phyloP scores from a whole-genome alignment of 2,329 filamentous ascomycete species.

The Exophiala aquamarina region DNA sequence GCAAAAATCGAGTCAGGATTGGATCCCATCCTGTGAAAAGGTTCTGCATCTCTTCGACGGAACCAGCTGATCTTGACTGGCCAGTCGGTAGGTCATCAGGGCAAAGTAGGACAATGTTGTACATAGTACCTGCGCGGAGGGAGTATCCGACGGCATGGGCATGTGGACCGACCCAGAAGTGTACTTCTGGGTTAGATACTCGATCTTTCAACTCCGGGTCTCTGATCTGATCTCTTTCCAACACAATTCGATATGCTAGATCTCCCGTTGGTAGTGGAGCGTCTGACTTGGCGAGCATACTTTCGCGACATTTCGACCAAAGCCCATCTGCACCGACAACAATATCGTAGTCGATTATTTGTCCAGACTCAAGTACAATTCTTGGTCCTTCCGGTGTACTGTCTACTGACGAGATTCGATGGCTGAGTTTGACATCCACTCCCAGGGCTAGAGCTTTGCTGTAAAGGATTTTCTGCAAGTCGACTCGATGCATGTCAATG shows the following conservation, averaged over 20 bases:
- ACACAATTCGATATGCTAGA: constrained; percentile 55
- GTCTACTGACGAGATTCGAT: constrained; percentile 29
- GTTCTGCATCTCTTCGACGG: constrained; percentile 34
- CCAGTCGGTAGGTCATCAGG: constrained; percentile 44
- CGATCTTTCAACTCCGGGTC: constrained; percentile 47
- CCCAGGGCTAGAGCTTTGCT: constrained; percentile 42
- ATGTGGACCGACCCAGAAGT: constrained; percentile 57
- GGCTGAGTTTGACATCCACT: constrained; percentile 34
- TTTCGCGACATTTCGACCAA: constrained; percentile 45
- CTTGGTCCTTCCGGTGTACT: constrained; percentile 24
- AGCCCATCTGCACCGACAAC: constrained; percentile 52
- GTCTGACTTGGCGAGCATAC: constrained; percentile 45
- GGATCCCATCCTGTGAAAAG: constrained; percentile 37
- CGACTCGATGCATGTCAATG: constrained; percentile 51
- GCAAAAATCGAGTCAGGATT: constrained; percentile 30
- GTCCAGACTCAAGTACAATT: constrained; percentile 35
- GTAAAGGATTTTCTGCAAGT: constrained; percentile 47
- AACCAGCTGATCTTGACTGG: constrained; percentile 34
- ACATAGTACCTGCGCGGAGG: constrained; percentile 44
- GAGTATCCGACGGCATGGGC: constrained; percentile 54
- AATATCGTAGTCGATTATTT: constrained; percentile 43
- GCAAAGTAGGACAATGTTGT: constrained; percentile 50
- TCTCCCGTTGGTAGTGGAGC: constrained; percentile 55
- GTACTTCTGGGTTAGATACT: constrained; percentile 49
- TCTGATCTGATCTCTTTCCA: constrained; percentile 51